A percentile compares a stretch with the other conserved stretches of the same genome.
Evolutionary conservation across 2,329 filamentous ascomycete species (phyloP).

Genomic region (Aspergillus neoniger): DNA sequence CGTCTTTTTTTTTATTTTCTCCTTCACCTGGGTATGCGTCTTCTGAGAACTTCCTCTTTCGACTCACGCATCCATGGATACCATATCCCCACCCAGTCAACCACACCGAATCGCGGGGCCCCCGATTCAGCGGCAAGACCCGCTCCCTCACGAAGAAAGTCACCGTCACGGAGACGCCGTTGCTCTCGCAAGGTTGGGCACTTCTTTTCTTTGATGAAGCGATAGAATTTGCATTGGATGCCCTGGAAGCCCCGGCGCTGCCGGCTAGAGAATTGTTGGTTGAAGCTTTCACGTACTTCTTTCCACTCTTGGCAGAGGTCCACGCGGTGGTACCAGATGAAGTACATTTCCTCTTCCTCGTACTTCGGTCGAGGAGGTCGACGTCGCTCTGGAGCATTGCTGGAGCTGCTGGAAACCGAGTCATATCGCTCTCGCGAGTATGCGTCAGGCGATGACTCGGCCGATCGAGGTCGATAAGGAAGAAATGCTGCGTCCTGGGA

Average conservation of each 20-base stretch:
- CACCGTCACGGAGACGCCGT: constrained; percentile 42
- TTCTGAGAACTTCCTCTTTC: constrained; percentile 26
- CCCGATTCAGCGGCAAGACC: constrained; percentile 24
- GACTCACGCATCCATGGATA: constrained; percentile 48
- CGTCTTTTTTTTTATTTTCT: too few species aligned
- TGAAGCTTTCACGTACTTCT: constrained; percentile 47
- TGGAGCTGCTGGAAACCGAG: constrained; percentile 45
- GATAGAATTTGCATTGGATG: constrained; percentile 54
- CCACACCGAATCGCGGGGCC: constrained; percentile 43
- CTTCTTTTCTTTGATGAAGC: constrained; percentile 49
- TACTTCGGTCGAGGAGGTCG: constrained; percentile 50
- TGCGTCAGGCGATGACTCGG: constrained; percentile 38
- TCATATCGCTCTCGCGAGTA: constrained; percentile 44
- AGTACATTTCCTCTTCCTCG: constrained; percentile 50
- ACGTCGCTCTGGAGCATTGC: constrained; percentile 38
- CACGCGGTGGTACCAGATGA: constrained; percentile 53
- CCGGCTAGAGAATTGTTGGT: constrained; percentile 45
- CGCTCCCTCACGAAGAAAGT: constrained; percentile 39
- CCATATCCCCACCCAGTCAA: constrained; percentile 42
- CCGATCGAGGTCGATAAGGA: constrained; percentile 31
- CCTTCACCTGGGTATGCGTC: constrained; percentile 18
- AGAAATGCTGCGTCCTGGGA: constrained; percentile 30
- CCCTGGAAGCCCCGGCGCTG: constrained; percentile 47
- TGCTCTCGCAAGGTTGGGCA: constrained; percentile 49
- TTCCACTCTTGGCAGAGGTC: constrained; percentile 51